Evolutionary conservation across 1,284 basidiomycete genomes (phyloP).

Genomic region (Hemileia vastatrix): DNA sequence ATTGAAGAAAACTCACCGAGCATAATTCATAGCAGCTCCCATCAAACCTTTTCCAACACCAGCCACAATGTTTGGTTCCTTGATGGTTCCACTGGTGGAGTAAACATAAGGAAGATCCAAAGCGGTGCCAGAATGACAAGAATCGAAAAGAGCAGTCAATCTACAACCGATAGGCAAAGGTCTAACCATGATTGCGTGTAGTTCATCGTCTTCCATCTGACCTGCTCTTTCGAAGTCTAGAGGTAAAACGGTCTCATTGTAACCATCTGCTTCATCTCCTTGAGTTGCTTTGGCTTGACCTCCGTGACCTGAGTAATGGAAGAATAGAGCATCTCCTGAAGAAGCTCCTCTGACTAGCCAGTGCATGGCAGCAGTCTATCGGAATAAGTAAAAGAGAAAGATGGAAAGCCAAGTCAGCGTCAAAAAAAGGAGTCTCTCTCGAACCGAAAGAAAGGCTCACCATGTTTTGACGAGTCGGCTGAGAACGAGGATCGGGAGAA

Average conservation of each 20-base stretch:
- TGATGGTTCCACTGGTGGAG: slow-evolving; percentile 42
- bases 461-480: slow-evolving; percentile 43
- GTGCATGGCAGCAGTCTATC: slow-evolving; percentile 40
- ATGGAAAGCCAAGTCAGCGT: not conserved
- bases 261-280: slow-evolving; percentile 43
- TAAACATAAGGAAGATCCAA: slow-evolving; percentile 44
- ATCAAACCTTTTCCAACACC: slow-evolving; percentile 41
- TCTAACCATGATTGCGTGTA: slow-evolving; percentile 41
- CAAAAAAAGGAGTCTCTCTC: not conserved
- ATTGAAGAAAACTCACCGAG: no score
- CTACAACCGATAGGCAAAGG: slow-evolving; percentile 38
- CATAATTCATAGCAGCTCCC: slow-evolving; percentile 39
- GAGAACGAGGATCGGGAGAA: slow-evolving; percentile 34
- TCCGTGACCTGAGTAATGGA: slow-evolving; percentile 37
- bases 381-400: not conserved
- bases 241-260: slow-evolving; percentile 44
- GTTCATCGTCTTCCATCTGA: slow-evolving; percentile 43
- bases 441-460: no score
- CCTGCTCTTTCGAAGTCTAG: slow-evolving; percentile 40
- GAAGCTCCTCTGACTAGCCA: slow-evolving; percentile 40
- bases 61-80: slow-evolving; percentile 38
- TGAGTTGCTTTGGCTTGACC: slow-evolving; percentile 40
- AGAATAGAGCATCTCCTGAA: slow-evolving; percentile 43
- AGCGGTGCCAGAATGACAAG: slow-evolving; percentile 43
- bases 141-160: slow-evolving; percentile 36